phyloP scores from a whole-genome alignment of 345 rosid genomes.

The Abelmoschus esculentus region DNA sequence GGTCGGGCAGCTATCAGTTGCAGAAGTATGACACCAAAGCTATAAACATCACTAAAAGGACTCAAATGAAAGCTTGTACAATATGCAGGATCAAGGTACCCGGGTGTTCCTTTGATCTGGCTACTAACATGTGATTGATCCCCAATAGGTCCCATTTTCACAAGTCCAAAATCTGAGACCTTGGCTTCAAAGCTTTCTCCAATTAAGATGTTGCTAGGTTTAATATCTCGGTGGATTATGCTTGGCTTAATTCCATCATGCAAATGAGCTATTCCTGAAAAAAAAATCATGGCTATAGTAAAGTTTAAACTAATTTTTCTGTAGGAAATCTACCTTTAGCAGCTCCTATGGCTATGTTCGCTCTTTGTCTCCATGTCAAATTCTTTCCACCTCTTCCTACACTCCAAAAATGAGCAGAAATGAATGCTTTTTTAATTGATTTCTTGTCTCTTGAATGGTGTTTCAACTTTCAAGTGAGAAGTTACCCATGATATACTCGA shows the following conservation, averaged over 20 bases:
- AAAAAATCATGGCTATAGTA: too few relatives aligned
- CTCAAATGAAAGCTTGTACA: conserved; percentile 46
- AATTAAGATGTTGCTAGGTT: conserved; percentile 31
- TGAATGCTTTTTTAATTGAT: not conserved
- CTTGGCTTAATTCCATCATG: conserved; percentile 45
- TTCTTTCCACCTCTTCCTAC: conserved; percentile 36
- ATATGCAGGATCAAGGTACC: conserved; percentile 60
- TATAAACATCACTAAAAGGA: conserved; percentile 48
- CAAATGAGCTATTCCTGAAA: conserved; percentile 49
- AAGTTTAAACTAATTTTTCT: not conserved
- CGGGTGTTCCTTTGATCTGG: conserved; percentile 60
- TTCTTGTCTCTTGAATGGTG: too few relatives aligned
- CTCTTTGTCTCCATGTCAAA: conserved; percentile 55
- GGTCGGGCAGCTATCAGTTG: conserved; percentile 51
- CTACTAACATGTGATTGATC: conserved; percentile 53
- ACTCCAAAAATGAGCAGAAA: conserved; percentile 1
- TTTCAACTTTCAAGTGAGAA: too few relatives aligned
- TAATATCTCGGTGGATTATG: conserved; percentile 55
- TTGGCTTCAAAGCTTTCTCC: conserved; percentile 51
- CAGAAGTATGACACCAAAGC: conserved; percentile 59
- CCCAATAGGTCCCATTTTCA: conserved; percentile 43
- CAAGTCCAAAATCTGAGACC: conserved; percentile 53
- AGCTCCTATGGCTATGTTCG: conserved; percentile 50
- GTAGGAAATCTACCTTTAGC: conserved; percentile 38
- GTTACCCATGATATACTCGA: conserved; percentile 37